These are phyloP conservation scores for Aureobasidium sp. DNA, from an alignment of 2,329 filamentous ascomycete genomes.

Conservation along the genomic window DNA sequence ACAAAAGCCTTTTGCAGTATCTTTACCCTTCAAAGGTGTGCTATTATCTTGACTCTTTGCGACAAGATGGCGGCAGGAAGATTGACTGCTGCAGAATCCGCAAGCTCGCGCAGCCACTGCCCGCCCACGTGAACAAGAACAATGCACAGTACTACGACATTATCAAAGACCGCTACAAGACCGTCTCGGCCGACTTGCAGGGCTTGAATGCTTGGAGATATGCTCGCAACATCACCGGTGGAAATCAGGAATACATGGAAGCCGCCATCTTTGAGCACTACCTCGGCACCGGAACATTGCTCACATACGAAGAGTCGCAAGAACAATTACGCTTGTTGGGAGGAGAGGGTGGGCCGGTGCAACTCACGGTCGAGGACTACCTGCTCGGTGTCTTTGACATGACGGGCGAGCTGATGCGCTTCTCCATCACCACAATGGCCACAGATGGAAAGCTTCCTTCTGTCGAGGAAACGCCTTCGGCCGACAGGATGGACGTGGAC, in stretches of 20 bases:
- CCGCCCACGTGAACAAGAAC: conserved; percentile 62
- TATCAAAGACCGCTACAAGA: conserved; percentile 62
- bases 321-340: conserved; percentile 33
- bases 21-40: conserved; percentile 71
- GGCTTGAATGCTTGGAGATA: conserved; percentile 80
- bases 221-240: conserved; percentile 64
- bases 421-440: conserved; percentile 82
- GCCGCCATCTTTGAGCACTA: conserved; percentile 86
- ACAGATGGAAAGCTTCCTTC: conserved; percentile 56
- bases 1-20: conserved; percentile 49
- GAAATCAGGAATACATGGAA: conserved; percentile 91
- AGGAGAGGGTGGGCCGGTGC: conserved; percentile 43
- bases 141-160: conserved; percentile 61
- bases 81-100: conserved; percentile 62
- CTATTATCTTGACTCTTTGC: too few relatives aligned
- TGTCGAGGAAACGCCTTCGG: conserved; percentile 30
- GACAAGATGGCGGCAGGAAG: too few relatives aligned
- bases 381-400: conserved; percentile 87
- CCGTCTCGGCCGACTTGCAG: conserved; percentile 65
- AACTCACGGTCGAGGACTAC: conserved; percentile 75
- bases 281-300: conserved; percentile 66
- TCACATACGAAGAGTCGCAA: conserved; percentile 57
- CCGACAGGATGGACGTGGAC: conserved; percentile 32
- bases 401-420: conserved; percentile 94
- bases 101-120: conserved; percentile 52